Base-by-base conservation (phyloP, 2,329 filamentous ascomycete genomes). In the Dendryphion nanum region DNA sequence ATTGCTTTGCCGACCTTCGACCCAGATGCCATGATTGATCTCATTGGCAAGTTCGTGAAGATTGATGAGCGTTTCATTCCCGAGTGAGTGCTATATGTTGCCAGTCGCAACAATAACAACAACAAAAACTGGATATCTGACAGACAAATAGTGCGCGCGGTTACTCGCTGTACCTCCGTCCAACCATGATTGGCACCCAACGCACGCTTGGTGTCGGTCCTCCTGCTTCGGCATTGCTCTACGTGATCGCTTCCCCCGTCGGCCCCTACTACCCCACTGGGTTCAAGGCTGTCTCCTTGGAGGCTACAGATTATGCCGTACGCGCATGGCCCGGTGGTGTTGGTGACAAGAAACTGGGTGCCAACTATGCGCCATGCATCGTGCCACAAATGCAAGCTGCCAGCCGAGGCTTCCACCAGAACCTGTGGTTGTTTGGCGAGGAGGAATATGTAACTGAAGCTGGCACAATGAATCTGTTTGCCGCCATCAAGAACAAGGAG, bases 361-460 rank as follows among this genome's bases (percentile, higher is more conserved):
- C 91, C 60, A 98, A 98, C 79, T 98, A 98, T 67, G 93, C 93
- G n/a, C 93, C 93, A 5, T 97, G 93, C 74, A 91, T 98, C 58
- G 75, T 97, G n/a, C 93, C 93, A 14, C 93, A 98, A 72, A 80
- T 93, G 57, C 81, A 95, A 70, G 93, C 93, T 29, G 89, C 89
- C 31, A 86, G 83, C 67, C 82, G 89, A 40, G 93, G 93, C 16
- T 95, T 90, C 78, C 91, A 97, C 72, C 93, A 98, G 75, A 98
- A 97, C 70, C 77, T 98, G 37, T 98, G 93, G 93, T 74, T 98
- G 20, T 98, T 97, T 63, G 90, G 90, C 30, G 84, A 94, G 61
- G 89, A 97, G 68, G 89, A 97, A 67, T 95, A 85, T 60, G 84
- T 97, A 41, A 98, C 93, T 32, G 93, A 98, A 70, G 93, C 96